phyloP scores from a whole-genome alignment of 345 rosid genomes.

The Rhodamnia rubescens region DNA sequence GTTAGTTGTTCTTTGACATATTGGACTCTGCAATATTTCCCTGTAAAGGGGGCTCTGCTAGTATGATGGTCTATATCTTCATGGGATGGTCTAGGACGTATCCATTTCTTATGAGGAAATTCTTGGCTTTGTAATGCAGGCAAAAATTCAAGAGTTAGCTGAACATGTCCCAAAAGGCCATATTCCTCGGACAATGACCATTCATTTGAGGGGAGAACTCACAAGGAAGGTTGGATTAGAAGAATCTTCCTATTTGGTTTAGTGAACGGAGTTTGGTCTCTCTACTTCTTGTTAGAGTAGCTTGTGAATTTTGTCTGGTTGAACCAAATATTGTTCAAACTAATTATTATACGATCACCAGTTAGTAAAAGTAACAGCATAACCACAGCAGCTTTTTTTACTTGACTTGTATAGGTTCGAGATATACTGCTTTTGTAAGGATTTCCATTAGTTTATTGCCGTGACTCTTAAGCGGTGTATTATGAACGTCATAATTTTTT shows the following conservation, averaged over 20 bases:
- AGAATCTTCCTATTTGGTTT: neutral
- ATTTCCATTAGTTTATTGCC: neutral
- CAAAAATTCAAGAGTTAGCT: conserved; percentile 96
- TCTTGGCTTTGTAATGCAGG: conserved; percentile 31
- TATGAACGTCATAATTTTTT: neutral
- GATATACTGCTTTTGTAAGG: neutral
- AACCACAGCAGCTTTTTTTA: neutral
- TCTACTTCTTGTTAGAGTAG: neutral
- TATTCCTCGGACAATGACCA: conserved; percentile 89
- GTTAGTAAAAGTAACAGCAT: neutral
- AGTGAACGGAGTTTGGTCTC: neutral
- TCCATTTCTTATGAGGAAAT: neutral
- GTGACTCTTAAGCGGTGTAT: neutral
- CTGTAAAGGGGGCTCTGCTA: neutral
- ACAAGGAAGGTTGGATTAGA: conserved; percentile 70
- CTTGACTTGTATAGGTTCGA: neutral
- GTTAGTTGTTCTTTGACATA: conserved; percentile 16
- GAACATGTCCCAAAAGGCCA: conserved; percentile 99
- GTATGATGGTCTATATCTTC: neutral
- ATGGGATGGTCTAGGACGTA: neutral
- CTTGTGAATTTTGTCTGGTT: neutral
- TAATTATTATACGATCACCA: neutral
- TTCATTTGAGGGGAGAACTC: conserved; percentile 96
- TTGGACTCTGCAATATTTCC: neutral
- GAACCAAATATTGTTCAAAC: neutral